A percentile compares a stretch with the other conserved stretches of the same genome.
These are phyloP conservation scores for Grammothele lineata DNA, from an alignment of 768 basidiomycete species.

Conservation along the genomic window DNA sequence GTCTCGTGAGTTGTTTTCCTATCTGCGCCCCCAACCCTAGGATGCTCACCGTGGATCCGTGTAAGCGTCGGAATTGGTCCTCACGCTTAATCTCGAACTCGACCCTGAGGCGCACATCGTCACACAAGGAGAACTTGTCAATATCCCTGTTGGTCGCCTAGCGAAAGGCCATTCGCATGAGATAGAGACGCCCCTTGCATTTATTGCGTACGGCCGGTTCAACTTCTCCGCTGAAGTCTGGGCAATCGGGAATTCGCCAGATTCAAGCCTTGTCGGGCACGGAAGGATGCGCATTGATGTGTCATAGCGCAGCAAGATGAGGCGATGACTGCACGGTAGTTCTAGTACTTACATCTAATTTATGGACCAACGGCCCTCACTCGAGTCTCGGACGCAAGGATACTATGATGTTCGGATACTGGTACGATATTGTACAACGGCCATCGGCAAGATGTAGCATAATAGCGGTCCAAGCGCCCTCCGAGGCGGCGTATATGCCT, in stretches of 20 bases:
- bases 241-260: conserved; percentile 17
- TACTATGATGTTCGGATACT: conserved; percentile 9
- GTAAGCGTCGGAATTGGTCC: conserved; percentile 50
- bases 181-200: conserved; percentile 59
- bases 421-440: conserved; percentile 19
- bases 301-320: not conserved
- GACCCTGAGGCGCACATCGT: conserved; percentile 64
- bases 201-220: conserved; percentile 69
- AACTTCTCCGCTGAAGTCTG: conserved; percentile 37
- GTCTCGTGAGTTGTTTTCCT: conserved; percentile 61
- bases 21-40: too few species aligned
- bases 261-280: conserved; percentile 10
- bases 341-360: not conserved
- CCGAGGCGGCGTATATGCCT: conserved; percentile 8
- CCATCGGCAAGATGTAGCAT: conserved; percentile 14
- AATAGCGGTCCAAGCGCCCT: conserved; percentile 11
- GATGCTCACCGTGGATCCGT: too few species aligned
- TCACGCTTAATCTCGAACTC: conserved; percentile 49
- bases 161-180: conserved; percentile 47
- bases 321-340: too few species aligned
- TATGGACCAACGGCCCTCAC: not conserved
- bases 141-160: conserved; percentile 63
- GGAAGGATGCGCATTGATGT: conserved; percentile 15
- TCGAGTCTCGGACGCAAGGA: conserved; percentile 2
- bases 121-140: conserved; percentile 60